Base-by-base conservation (phyloP, 371 early-diverging fungal genomes). In the Mucor velutinosus region DNA sequence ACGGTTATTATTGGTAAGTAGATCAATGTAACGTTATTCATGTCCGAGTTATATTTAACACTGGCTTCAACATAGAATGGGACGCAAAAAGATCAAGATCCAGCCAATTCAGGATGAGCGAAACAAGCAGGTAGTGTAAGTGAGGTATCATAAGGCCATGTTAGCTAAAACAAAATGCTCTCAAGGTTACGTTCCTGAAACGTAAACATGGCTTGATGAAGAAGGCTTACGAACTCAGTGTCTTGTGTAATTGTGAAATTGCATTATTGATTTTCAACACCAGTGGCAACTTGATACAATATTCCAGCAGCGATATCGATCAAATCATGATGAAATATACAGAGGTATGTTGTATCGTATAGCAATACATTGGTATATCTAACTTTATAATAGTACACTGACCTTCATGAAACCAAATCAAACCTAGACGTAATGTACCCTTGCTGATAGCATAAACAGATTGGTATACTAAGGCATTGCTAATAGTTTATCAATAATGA, bases 151-250 rank as follows among this genome's bases (percentile, higher is more conserved):
- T 25, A 2, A 55, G n/a, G 15, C 6, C 8, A 15, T 25, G 0
- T 6, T n/a, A 49, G 49, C 45, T 29, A 29, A 60, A 7, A 14
- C 15, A 33, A 58, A 35, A 15, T 19, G 4, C 10, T 2, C 14
- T 4, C 7, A 30, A 96, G 87, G 93, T 93, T 47, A 84, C 99
- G 11, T 99, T 99, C 82, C 85, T 93, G 66, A 99, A 99, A 82
- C 90, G 99, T 67, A 99, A 99, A 82, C 90, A 92, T 64, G 99
- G 99, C n/a, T 86, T 99, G 62, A 96, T 99, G 94, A 99, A 99
- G 81, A 99, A 99, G 81, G 98, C 99, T 2, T 97, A 95, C 82
- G 99, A 99, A 79, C 90, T 99, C 29, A 91, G 91, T 70, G 94
- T 96, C 1, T 87, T 99, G 25, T 99, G 99, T 83, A 95, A 94